These are phyloP conservation scores for Tulasnella sp. DNA, from an alignment of 768 basidiomycete species.

Conservation along the genomic window DNA sequence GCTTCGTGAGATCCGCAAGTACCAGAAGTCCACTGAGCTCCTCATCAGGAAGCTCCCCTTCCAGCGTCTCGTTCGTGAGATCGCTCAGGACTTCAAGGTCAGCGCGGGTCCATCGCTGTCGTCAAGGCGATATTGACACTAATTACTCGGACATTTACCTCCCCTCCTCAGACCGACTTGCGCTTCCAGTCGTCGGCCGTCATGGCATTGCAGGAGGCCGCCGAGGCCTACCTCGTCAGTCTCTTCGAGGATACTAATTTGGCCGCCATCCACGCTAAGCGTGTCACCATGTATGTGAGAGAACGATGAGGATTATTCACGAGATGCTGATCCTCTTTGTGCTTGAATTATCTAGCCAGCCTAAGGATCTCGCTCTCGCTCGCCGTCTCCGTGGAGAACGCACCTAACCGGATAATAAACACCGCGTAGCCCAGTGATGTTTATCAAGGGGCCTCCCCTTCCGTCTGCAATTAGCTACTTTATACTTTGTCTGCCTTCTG, in stretches of 20 bases:
- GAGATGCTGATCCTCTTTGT: constrained; percentile 41
- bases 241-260: constrained; percentile 38
- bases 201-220: constrained; percentile 42
- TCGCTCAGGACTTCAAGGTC: constrained; percentile 71
- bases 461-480: too few species aligned
- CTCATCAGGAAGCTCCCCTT: constrained; percentile 55
- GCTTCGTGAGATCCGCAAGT: constrained; percentile 37
- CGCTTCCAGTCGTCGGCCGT: constrained; percentile 42
- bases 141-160: background rate
- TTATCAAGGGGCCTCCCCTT: too few species aligned
- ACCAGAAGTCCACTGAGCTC: constrained; percentile 53
- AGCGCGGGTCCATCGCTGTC: constrained; percentile 18
- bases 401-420: constrained; percentile 26
- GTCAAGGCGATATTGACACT: background rate
- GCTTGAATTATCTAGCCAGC: constrained; percentile 49
- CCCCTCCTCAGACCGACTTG: constrained; percentile 36
- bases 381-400: constrained; percentile 80
- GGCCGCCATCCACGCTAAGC: constrained; percentile 84
- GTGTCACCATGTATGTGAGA: constrained; percentile 64
- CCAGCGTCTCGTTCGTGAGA: constrained; percentile 67
- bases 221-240: constrained; percentile 42
- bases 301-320: constrained; percentile 40
- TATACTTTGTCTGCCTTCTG: too few species aligned
- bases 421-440: constrained; percentile 33
- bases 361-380: constrained; percentile 81